A percentile compares a stretch with the other conserved stretches of the same genome.
Evolutionary conservation across 345 rosid species (phyloP).

Genomic region (Diplotaxis tenuifolia): DNA sequence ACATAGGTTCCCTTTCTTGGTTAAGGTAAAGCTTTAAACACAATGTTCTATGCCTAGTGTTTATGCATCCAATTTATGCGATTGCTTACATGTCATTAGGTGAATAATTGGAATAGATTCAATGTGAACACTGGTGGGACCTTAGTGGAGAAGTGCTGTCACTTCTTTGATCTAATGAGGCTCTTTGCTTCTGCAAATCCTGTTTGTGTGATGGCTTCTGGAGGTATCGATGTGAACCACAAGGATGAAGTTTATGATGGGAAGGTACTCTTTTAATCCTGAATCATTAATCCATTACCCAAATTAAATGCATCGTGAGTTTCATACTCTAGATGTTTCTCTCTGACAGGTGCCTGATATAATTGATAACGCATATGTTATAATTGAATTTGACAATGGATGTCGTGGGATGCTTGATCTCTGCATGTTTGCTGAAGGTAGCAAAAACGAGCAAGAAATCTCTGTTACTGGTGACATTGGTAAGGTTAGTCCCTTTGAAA

Average conservation of each 20-base stretch:
- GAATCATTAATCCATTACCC: neutral
- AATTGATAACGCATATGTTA: conserved; percentile 85
- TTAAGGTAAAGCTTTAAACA: conserved; percentile 74
- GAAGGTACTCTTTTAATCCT: conserved; percentile 48
- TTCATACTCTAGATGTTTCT: neutral
- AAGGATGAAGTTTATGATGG: conserved; percentile 89
- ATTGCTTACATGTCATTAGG: conserved; percentile 44
- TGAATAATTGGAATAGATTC: conserved; percentile 91
- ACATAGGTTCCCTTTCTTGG: conserved; percentile 89
- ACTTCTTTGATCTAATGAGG: conserved; percentile 94
- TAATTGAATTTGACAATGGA: conserved; percentile 85
- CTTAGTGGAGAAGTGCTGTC: conserved; percentile 96
- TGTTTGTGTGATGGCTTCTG: conserved; percentile 90
- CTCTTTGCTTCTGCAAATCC: conserved; percentile 86
- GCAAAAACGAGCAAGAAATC: conserved; percentile 92
- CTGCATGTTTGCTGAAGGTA: conserved; percentile 98
- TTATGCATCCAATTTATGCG: neutral
- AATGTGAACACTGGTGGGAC: conserved; percentile 89
- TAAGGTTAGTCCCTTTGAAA: conserved; percentile 46
- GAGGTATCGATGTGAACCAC: conserved; percentile 86
- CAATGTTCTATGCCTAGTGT: conserved; percentile 1
- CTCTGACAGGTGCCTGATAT: conserved; percentile 73
- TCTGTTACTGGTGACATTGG: conserved; percentile 75
- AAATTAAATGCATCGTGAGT: neutral
- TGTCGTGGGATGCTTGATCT: conserved; percentile 92